Percentiles rank a stretch among this genome's conserved stretches.
Conservation (phyloP, 495 filamentous ascomycete genomes). For the Rhypophila decipiens region DNA sequence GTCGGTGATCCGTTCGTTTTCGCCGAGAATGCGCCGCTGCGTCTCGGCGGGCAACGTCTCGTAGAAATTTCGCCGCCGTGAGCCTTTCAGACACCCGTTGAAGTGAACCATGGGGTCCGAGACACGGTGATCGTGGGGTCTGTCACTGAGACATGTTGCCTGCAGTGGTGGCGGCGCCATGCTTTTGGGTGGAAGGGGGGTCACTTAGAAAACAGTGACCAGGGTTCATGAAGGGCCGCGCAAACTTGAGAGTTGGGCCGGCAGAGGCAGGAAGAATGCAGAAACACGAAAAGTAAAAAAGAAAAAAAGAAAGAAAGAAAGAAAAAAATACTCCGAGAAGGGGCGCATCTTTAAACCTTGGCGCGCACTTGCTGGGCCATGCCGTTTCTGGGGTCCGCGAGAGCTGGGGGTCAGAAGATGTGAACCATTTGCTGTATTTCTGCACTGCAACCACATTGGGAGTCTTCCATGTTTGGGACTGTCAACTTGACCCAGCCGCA, state of each 20-base stretch:
- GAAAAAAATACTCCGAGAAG: neutral
- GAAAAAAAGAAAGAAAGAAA: neutral
- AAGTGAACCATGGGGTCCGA: conserved; percentile 21
- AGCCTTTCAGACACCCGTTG: conserved; percentile 17
- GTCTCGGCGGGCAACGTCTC: conserved; percentile 11
- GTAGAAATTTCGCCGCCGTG: conserved; percentile 17
- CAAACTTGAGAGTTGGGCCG: neutral
- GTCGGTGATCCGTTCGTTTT: conserved; percentile 9
- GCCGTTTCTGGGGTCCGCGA: neutral
- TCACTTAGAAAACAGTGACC: neutral
- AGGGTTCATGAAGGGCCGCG: neutral
- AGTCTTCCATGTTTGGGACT: too few species aligned
- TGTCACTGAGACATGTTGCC: conserved; percentile 20
- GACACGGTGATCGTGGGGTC: conserved; percentile 16
- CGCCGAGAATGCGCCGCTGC: conserved; percentile 15
- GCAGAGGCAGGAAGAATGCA: too few species aligned
- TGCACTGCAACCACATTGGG: neutral
- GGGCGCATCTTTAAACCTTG: neutral
- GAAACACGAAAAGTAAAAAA: neutral
- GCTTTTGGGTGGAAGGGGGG: neutral
- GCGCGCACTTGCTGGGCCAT: neutral
- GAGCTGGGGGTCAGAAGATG: neutral
- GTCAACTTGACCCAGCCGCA: too few species aligned
- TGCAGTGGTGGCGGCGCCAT: conserved; percentile 1
- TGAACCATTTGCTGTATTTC: neutral